Evolutionary conservation across 192 early-diverging fungal genomes (phyloP).

Genomic region (Physocladia obscura): DNA sequence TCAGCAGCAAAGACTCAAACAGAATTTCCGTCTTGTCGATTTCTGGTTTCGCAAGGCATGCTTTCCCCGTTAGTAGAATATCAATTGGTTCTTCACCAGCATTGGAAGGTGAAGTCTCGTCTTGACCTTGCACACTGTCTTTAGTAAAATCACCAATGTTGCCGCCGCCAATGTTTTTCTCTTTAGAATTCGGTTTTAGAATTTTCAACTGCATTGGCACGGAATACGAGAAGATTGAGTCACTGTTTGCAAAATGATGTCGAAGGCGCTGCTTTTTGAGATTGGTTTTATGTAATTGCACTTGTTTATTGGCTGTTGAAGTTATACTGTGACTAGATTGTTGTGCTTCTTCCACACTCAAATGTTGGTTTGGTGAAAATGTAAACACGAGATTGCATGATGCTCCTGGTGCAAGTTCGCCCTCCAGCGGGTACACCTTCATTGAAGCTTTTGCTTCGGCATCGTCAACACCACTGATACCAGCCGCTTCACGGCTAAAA

Average conservation of each 20-base stretch:
- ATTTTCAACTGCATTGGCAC: constrained; percentile 49
- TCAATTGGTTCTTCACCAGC: constrained; percentile 39
- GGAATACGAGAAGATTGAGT: constrained; percentile 10
- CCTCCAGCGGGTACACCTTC: constrained; percentile 44
- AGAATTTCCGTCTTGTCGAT: constrained; percentile 25
- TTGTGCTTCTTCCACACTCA: no score
- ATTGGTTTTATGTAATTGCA: no score
- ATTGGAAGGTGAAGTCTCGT: not conserved
- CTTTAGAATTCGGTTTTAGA: no score
- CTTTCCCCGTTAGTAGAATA: constrained; percentile 31
- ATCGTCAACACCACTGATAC: not conserved
- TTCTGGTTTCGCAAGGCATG: constrained; percentile 33
- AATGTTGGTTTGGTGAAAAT: constrained; percentile 42
- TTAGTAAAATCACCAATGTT: no score
- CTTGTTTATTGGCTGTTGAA: no score
- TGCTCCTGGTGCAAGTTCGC: constrained; percentile 32
- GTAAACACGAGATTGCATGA: constrained; percentile 31
- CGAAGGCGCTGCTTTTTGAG: no score
- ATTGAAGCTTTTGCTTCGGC: constrained; percentile 33
- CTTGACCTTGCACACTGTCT: no score
- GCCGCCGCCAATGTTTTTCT: no score
- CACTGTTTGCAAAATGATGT: no score
- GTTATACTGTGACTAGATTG: no score
- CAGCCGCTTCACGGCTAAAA: not conserved
- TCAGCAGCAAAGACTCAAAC: constrained; percentile 34